Evolutionary conservation across 345 rosid genomes (phyloP), one percentile per base, ranked within the genome.

Genomic region (Cochlearia excelsa): DNA sequence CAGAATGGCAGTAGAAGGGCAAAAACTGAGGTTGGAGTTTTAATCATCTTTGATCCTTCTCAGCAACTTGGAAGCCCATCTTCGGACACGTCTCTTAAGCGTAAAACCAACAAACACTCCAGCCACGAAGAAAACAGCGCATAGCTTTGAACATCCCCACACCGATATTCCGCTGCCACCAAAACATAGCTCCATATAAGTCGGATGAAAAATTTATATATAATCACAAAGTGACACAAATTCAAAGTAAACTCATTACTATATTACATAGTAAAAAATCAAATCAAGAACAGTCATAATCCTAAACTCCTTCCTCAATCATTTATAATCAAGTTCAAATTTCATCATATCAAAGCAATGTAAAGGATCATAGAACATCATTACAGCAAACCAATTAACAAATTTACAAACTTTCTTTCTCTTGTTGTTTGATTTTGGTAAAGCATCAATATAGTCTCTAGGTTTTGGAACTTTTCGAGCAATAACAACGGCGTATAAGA

Each of bases 71-170:
- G 88, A 81, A 45, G 86, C 96, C 96, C 95, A 92, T 1, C 79
- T 48, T 38, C 76, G 65, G 51, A 88, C 90, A 4, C 96, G 84
- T 51, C 73, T 75, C 74, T 83, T 86, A 50, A 88, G 78, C 5
- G 93, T 83, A 77, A 72, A 88, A 46, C 97, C 97, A 16, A 80
- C 82, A 49, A 86, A 42, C 46, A 88, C 77, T 59, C 98, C 95
- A 44, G 95, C 90, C 30, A 74, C 79, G 37, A 92, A 86, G 82
- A 80, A 84, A 67, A 83, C n/a, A 0, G 79, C 77, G 30, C 90
- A 92, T 10, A 92, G 78, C 84, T 86, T 92, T 5, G 97, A 81
- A 67, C 98, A 92, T 7, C 87, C 82, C 84, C 73, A 71, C 2
- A 78, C 61, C 1, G 95, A 86, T 9, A 88, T 79, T 54, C 72